Base-by-base conservation (phyloP, 805 yeast species). In the Candida yuanshanica region DNA sequence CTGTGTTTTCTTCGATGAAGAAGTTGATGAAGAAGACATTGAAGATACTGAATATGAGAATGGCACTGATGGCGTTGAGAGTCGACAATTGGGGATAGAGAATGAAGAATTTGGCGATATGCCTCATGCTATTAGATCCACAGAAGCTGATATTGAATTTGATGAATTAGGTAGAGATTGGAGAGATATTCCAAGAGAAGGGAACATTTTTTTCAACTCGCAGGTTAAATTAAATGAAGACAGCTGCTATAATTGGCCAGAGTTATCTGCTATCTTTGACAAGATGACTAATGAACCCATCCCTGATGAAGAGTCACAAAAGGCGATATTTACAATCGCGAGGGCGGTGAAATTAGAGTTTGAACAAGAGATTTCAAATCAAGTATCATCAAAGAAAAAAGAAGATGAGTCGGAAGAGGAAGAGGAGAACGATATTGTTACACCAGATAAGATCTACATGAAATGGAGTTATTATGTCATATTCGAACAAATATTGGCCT, bases 171-270 rank as follows among this genome's bases (percentile, higher is more conserved):
- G 86, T 0, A 65, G 75, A 26, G 89, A 83, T 60, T 81, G 89
- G 86, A 63, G 88, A 50, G 89, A 81, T 57, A 66, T 80, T 11
- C 83, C 85, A 3, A 63, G 88, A 37, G 85, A 77, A 3, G 65
- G 65, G 1, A 83, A 83, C 53, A 58, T 62, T 11, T 59, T 62
- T 27, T 63, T 54, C 48, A 57, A 53, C 31, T 37, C 56, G 2
- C 39, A 43, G 2, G 45, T 51, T 5, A 25, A 23, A 22, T 35
- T 55, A 13, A 39, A 45, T 35, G 47, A 45, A 12, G 13, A 39
- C 2, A 43, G 41, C 11, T 46, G 54, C 27, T 42, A 36, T 7
- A 26, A 37, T 2, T 57, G 64, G 52, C 42, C 51, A 2, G 52
- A 51, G 14, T 45, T 69, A 9, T 20, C 51, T 1, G 39, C 36